phyloP scores from a whole-genome alignment of 352 stramenopile species.

The Peronospora tabacina region DNA sequence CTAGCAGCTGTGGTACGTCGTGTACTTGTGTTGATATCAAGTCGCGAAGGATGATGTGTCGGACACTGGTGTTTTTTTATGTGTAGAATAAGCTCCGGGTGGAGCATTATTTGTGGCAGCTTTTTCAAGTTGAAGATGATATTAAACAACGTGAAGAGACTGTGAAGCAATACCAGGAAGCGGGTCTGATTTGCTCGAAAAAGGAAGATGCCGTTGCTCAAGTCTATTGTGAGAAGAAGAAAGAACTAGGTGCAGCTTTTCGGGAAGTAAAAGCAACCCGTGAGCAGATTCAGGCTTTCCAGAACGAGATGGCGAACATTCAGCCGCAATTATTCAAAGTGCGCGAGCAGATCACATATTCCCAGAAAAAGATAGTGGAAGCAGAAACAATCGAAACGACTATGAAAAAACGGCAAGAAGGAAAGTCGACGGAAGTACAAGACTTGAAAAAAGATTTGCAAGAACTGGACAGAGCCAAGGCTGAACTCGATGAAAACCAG shows the following conservation, averaged over 20 bases:
- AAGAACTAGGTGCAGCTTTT: constrained; percentile 43
- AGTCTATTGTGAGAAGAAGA: constrained; percentile 67
- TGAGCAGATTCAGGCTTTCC: constrained; percentile 62
- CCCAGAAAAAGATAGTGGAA: constrained; percentile 57
- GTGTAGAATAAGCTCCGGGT: constrained; percentile 63
- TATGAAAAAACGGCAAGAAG: constrained; percentile 71
- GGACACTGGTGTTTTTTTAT: background rate
- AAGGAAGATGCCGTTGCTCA: constrained; percentile 45
- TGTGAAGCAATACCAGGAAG: constrained; percentile 45
- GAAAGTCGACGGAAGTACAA: constrained; percentile 80
- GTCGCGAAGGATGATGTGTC: too few species aligned
- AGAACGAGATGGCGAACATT: constrained; percentile 82
- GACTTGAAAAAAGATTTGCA: constrained; percentile 63
- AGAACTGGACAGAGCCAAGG: constrained; percentile 53
- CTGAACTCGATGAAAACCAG: constrained; percentile 43
- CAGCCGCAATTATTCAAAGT: constrained; percentile 72
- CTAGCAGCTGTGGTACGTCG: constrained; percentile 47
- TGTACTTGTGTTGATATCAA: too few species aligned
- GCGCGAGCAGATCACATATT: constrained; percentile 86
- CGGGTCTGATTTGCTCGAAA: constrained; percentile 28
- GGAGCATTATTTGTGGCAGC: constrained; percentile 94
- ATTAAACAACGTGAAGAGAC: constrained; percentile 76
- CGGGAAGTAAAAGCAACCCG: constrained; percentile 57
- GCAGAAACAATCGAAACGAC: constrained; percentile 38
- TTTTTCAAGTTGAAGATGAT: constrained; percentile 92